Percentiles rank a stretch among this genome's conserved stretches.
Evolutionary conservation across 1,139 yeast genomes (phyloP).

Genomic region (Yamadazyma songkhlaensis): DNA sequence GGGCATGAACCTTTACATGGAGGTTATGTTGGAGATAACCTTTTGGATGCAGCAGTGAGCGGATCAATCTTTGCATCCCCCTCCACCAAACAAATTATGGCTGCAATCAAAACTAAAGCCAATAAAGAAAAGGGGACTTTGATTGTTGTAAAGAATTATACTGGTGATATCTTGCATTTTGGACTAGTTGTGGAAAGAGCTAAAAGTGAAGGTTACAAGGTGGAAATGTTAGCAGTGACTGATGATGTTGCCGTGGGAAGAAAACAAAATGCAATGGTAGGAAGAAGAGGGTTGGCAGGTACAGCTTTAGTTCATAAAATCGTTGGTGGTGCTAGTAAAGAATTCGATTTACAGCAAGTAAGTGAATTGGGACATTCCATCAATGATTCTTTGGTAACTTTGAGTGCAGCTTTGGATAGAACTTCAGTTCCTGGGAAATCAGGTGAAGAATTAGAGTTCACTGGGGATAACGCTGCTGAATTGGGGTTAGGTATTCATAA

Average conservation of each 20-base stretch:
- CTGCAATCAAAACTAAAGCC: conserved; percentile 63
- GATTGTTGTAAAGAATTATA: conserved; percentile 82
- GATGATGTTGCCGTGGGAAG: conserved; percentile 95
- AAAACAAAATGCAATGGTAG: conserved; percentile 83
- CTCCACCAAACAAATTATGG: conserved; percentile 79
- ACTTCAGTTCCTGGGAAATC: conserved; percentile 85
- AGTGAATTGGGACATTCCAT: conserved; percentile 57
- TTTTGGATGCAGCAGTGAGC: conserved; percentile 82
- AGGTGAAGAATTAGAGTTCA: conserved; percentile 43
- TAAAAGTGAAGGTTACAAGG: conserved; percentile 67
- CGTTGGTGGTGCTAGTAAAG: conserved; percentile 67
- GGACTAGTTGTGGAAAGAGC: conserved; percentile 90
- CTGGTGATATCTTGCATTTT: conserved; percentile 91
- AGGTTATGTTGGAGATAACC: conserved; percentile 82
- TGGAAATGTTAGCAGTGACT: conserved; percentile 71
- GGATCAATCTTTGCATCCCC: conserved; percentile 93
- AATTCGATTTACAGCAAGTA: conserved; percentile 30
- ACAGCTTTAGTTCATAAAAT: conserved; percentile 83
- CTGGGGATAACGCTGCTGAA: conserved; percentile 62
- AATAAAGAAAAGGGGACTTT: conserved; percentile 59
- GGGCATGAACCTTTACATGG: conserved; percentile 96
- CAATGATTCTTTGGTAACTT: conserved; percentile 68
- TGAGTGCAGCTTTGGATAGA: conserved; percentile 87
- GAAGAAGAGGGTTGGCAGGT: conserved; percentile 92
- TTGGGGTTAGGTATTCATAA: conserved; percentile 96